Evolutionary conservation across 225 moss, liverwort and hornwort species (phyloP).

Genomic region (Ulota crispa): DNA sequence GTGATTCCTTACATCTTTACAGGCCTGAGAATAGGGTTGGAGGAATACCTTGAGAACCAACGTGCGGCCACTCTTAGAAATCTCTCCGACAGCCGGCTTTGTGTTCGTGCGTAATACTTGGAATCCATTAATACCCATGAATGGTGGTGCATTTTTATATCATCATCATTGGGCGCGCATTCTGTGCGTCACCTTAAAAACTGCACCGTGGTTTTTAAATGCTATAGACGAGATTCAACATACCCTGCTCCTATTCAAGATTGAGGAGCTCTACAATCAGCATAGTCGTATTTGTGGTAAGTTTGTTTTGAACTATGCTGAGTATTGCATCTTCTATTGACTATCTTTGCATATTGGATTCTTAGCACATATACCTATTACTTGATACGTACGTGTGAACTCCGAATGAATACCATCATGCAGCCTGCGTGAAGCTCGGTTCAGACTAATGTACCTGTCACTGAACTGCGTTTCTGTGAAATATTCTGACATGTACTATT

Average conservation of each 20-base stretch:
- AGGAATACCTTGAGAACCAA: constrained; percentile 26
- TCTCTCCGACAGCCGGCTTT: constrained; percentile 3
- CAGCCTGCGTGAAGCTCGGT: not conserved
- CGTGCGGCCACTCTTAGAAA: constrained; percentile 17
- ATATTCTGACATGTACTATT: not conserved
- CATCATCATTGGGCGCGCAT: not conserved
- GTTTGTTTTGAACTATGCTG: constrained; percentile 15
- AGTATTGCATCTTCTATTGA: constrained; percentile 5
- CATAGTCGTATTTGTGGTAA: constrained; percentile 13
- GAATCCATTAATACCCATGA: constrained; percentile 10
- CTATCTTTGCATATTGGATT: not conserved
- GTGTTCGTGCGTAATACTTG: constrained; percentile 16
- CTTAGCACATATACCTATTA: not conserved
- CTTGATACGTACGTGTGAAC: not conserved
- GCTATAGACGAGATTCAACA: not conserved
- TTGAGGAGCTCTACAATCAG: constrained; percentile 14
- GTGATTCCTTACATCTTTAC: constrained; percentile 4
- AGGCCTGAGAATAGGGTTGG: constrained; percentile 22
- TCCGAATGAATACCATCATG: not conserved
- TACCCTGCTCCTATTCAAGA: constrained; percentile 4
- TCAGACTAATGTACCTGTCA: not conserved
- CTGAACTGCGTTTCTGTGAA: not conserved
- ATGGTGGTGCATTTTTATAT: constrained; percentile 4
- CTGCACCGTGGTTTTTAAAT: constrained; percentile 3
- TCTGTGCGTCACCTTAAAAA: not conserved